These are phyloP conservation scores for Colletotrichum theobromicola DNA, from an alignment of 2,329 filamentous ascomycete genomes.

Conservation along the genomic window DNA sequence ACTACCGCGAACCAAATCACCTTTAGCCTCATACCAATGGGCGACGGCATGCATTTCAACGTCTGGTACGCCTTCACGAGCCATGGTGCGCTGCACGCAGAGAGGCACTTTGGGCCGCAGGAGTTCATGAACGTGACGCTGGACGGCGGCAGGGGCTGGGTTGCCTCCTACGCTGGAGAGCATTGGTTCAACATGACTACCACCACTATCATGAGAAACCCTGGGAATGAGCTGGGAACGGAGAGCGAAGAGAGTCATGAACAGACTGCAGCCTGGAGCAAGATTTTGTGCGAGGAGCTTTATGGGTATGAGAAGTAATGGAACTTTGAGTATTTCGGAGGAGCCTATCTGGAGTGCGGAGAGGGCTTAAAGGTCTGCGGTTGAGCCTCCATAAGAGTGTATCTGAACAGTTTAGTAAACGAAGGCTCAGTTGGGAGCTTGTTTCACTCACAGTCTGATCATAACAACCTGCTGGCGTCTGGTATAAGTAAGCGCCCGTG, in stretches of 20 bases:
- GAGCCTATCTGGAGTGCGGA: neutral
- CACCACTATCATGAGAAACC: neutral
- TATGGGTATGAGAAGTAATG: neutral
- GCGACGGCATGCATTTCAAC: conserved; percentile 9
- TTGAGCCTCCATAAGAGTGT: conserved; percentile 21
- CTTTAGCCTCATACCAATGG: conserved; percentile 14
- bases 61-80: conserved; percentile 19
- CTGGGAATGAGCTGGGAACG: neutral
- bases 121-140: neutral
- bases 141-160: neutral
- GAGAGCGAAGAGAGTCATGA: neutral
- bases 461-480: conserved; percentile 61
- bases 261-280: neutral
- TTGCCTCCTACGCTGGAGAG: neutral
- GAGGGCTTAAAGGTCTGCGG: conserved; percentile 7
- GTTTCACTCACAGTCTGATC: conserved; percentile 58
- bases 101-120: neutral
- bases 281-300: neutral
- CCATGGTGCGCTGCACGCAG: neutral
- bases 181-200: neutral
- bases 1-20: neutral
- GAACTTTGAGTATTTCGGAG: neutral
- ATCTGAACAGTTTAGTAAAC: conserved; percentile 9
- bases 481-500: conserved; percentile 62
- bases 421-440: neutral